Evolutionary conservation across 2,329 filamentous ascomycete genomes (phyloP).

Genomic region (Cordyceps cicadae): DNA sequence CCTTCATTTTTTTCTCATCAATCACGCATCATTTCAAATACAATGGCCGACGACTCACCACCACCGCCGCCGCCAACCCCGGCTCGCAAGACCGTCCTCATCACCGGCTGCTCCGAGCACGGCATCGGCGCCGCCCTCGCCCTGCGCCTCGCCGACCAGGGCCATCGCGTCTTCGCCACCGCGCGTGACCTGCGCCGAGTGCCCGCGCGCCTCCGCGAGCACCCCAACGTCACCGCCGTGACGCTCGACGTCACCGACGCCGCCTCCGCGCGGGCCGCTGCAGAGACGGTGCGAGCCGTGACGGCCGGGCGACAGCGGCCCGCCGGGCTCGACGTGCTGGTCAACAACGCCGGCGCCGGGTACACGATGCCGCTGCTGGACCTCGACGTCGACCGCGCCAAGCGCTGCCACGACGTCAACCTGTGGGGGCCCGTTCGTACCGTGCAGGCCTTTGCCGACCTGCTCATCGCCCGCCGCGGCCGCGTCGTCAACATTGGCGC

Average conservation of each 20-base stretch:
- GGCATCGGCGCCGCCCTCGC: slow-evolving; percentile 23
- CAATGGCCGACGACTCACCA: no score
- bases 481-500: slow-evolving; percentile 18
- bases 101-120: slow-evolving; percentile 14
- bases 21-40: no score
- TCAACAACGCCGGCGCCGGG: slow-evolving; percentile 19
- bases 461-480: slow-evolving; percentile 20
- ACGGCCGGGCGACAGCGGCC: not conserved
- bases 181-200: slow-evolving; percentile 21
- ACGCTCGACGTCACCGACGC: slow-evolving; percentile 25
- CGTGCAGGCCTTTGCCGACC: slow-evolving; percentile 26
- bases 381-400: slow-evolving; percentile 23
- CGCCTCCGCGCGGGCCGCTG: slow-evolving; percentile 19
- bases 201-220: slow-evolving; percentile 13
- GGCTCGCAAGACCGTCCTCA: not conserved
- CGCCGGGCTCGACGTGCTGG: slow-evolving; percentile 15
- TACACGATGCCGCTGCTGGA: slow-evolving; percentile 23
- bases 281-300: slow-evolving; percentile 13
- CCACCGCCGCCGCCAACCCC: no score
- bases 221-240: slow-evolving; percentile 20
- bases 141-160: slow-evolving; percentile 15
- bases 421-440: slow-evolving; percentile 29
- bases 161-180: slow-evolving; percentile 27
- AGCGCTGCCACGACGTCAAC: slow-evolving; percentile 34
- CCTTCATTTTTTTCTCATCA: no score